A percentile compares a stretch with the other conserved stretches of the same genome.
phyloP scores from a whole-genome alignment of 129 eudicot species.

The Escallonia herrerae region DNA sequence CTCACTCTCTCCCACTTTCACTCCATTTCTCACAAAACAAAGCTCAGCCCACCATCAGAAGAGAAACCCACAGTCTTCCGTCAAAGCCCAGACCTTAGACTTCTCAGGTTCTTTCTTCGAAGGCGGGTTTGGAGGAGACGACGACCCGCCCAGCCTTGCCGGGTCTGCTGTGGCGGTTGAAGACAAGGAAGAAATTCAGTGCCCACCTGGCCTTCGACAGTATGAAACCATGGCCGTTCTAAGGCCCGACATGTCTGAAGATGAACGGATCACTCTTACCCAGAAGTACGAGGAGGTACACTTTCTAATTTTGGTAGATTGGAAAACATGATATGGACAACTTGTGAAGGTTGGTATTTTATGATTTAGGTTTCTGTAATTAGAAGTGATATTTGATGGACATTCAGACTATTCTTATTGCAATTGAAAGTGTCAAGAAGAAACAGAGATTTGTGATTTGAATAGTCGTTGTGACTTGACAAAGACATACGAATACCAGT shows the following conservation, averaged over 20 bases:
- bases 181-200: slow-evolving; percentile 75
- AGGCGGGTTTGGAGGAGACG: slow-evolving; percentile 60
- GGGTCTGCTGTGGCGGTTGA: slow-evolving; percentile 47
- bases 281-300: slow-evolving; percentile 94
- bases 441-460: too few species aligned
- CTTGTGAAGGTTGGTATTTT: too few species aligned
- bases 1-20: neutral
- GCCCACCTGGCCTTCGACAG: slow-evolving; percentile 84
- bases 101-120: slow-evolving; percentile 77
- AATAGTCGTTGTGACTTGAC: too few species aligned
- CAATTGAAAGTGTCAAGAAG: too few species aligned
- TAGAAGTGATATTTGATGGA: too few species aligned
- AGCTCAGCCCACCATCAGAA: neutral
- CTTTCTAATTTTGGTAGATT: neutral
- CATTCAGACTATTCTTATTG: too few species aligned
- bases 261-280: slow-evolving; percentile 71
- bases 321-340: too few species aligned
- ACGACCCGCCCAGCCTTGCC: slow-evolving; percentile 39
- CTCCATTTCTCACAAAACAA: neutral
- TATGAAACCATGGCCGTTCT: slow-evolving; percentile 89
- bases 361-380: too few species aligned
- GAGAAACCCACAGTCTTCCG: slow-evolving; percentile 15
- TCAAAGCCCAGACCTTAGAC: slow-evolving; percentile 58
- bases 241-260: slow-evolving; percentile 91
- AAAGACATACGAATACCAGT: too few species aligned